Conservation (phyloP, 2,329 filamentous ascomycete genomes). For the Hysterium pulicare region DNA sequence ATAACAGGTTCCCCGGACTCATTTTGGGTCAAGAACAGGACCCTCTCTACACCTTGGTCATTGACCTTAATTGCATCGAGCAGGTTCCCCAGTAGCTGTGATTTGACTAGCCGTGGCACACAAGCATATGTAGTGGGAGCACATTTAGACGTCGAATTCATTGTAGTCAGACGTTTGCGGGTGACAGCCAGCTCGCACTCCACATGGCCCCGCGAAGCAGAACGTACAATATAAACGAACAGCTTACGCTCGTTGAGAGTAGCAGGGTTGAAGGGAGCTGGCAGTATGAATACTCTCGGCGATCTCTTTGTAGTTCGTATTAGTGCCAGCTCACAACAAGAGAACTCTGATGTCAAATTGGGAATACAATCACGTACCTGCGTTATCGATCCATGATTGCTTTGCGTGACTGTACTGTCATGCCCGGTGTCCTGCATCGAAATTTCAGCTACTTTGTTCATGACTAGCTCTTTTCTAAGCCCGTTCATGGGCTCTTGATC, state of each 20-base stretch:
- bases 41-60: slow-evolving; percentile 30
- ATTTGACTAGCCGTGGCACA: slow-evolving; percentile 29
- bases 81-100: slow-evolving; percentile 20
- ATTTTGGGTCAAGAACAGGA: slow-evolving; percentile 23
- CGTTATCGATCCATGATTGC: too few species aligned
- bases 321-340: not conserved
- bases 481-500: slow-evolving; percentile 34
- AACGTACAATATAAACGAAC: slow-evolving; percentile 36
- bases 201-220: slow-evolving; percentile 28
- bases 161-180: slow-evolving; percentile 30
- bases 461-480: slow-evolving; percentile 37
- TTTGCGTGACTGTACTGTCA: too few species aligned
- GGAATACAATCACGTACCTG: too few species aligned
- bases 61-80: slow-evolving; percentile 30
- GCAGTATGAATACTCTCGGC: slow-evolving; percentile 25
- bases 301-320: slow-evolving; percentile 8
- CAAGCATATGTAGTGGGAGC: slow-evolving; percentile 30
- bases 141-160: slow-evolving; percentile 25
- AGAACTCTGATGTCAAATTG: too few species aligned
- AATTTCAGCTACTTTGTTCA: slow-evolving; percentile 35
- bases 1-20: slow-evolving; percentile 19
- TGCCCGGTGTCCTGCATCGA: slow-evolving; percentile 25
- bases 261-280: slow-evolving; percentile 35
- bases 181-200: slow-evolving; percentile 37
- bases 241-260: slow-evolving; percentile 35